Evolutionary conservation across 2,329 filamentous ascomycete genomes (phyloP).

Genomic region (Xylaria hypoxylon): DNA sequence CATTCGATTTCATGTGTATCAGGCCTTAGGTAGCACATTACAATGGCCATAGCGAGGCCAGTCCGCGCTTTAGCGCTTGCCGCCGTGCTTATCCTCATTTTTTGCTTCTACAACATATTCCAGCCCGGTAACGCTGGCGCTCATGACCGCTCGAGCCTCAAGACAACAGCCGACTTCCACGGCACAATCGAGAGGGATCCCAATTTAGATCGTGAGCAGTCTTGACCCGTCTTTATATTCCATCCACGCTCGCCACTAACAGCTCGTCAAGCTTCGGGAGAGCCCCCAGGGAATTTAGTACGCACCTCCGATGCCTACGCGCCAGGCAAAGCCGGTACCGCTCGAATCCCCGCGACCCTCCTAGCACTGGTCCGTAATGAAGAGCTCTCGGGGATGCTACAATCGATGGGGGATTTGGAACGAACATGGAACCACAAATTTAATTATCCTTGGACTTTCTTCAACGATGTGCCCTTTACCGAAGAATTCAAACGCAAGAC

Average conservation of each 20-base stretch:
- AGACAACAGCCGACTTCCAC: conserved; percentile 54
- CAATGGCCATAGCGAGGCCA: conserved; percentile 87
- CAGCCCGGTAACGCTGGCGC: conserved; percentile 57
- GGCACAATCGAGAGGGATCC: conserved; percentile 76
- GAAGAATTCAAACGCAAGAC: conserved; percentile 92
- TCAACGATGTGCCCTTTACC: conserved; percentile 94
- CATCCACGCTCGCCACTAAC: conserved; percentile 19
- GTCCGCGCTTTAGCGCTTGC: conserved; percentile 81
- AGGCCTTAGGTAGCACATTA: conserved; percentile 48
- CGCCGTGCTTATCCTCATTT: conserved; percentile 79
- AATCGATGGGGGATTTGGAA: conserved; percentile 92
- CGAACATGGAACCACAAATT: conserved; percentile 98
- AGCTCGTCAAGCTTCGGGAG: conserved; percentile 74
- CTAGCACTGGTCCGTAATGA: conserved; percentile 92
- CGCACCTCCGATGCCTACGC: conserved; percentile 82
- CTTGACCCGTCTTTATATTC: conserved; percentile 1
- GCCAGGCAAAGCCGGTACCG: conserved; percentile 77
- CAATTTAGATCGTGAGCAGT: conserved; percentile 80
- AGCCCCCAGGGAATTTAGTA: conserved; percentile 81
- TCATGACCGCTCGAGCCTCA: conserved; percentile 50
- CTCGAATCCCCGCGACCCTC: conserved; percentile 92
- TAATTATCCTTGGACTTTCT: conserved; percentile 99
- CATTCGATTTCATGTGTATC: conserved; percentile 46
- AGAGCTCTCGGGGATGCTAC: conserved; percentile 84
- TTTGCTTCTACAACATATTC: conserved; percentile 82